A percentile compares a stretch with the other conserved stretches of the same genome.
Evolutionary conservation across 2,329 filamentous ascomycete species (phyloP).

Genomic region (Penicillium crustosum): DNA sequence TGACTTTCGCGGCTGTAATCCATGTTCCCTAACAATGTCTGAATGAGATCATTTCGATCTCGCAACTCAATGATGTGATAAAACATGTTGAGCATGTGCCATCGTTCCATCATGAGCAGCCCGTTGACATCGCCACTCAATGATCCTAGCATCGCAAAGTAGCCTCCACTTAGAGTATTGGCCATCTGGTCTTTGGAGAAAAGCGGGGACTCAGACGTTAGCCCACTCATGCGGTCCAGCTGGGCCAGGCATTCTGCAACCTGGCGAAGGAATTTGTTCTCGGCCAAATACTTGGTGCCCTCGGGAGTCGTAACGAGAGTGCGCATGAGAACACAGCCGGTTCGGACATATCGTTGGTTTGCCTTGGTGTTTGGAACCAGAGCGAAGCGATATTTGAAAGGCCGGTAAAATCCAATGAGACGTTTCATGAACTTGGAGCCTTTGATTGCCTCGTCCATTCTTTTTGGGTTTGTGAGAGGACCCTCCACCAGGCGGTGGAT

Average conservation of each 20-base stretch:
- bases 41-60: conserved; percentile 87
- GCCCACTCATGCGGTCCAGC: conserved; percentile 75
- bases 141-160: conserved; percentile 88
- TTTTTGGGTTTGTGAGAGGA: conserved; percentile 83
- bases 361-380: conserved; percentile 86
- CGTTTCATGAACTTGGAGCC: conserved; percentile 96
- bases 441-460: conserved; percentile 89
- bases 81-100: conserved; percentile 99
- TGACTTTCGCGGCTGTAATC: conserved; percentile 89
- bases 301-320: conserved; percentile 82
- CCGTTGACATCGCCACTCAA: conserved; percentile 80
- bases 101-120: conserved; percentile 85
- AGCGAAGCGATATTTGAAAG: conserved; percentile 95
- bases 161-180: conserved; percentile 86
- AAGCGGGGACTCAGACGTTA: conserved; percentile 74
- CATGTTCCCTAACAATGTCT: conserved; percentile 82
- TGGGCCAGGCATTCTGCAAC: conserved; percentile 95
- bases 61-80: conserved; percentile 95
- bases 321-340: conserved; percentile 84
- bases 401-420: conserved; percentile 89
- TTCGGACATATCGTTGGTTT: conserved; percentile 89
- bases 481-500: conserved; percentile 90
- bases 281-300: conserved; percentile 78
- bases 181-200: conserved; percentile 82
- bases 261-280: conserved; percentile 90